Percentiles rank a stretch among this genome's conserved stretches.
Evolutionary conservation across 2,329 filamentous ascomycete species (phyloP).

Genomic region (Aspergillus sp.): DNA sequence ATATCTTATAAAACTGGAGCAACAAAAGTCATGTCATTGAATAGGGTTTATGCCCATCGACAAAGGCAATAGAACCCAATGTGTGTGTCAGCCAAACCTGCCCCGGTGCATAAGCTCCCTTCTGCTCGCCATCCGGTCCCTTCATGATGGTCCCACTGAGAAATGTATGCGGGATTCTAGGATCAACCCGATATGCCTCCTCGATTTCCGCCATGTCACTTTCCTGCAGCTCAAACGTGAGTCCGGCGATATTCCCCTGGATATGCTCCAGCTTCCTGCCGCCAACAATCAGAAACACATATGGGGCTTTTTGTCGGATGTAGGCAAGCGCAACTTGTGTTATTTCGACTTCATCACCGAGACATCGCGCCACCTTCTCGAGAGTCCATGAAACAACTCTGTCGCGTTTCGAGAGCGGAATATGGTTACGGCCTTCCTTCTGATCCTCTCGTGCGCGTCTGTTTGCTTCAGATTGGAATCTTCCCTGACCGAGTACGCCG

Average conservation of each 20-base stretch:
- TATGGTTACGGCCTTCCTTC: slow-evolving; percentile 16
- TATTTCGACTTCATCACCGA: slow-evolving; percentile 1
- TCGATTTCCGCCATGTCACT: slow-evolving; percentile 56
- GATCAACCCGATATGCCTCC: slow-evolving; percentile 47
- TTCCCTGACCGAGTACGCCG: slow-evolving; percentile 4
- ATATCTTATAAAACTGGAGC: too few relatives aligned
- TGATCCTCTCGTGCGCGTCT: slow-evolving; percentile 21
- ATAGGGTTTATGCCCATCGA: background rate
- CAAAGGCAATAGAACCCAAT: slow-evolving; percentile 4
- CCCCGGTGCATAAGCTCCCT: background rate
- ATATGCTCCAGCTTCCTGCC: slow-evolving; percentile 51
- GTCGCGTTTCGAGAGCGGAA: slow-evolving; percentile 7
- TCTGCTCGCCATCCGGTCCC: background rate
- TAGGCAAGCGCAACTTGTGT: slow-evolving; percentile 42
- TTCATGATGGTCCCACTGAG: slow-evolving; percentile 5
- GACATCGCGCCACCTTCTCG: slow-evolving; percentile 12
- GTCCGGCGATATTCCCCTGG: slow-evolving; percentile 51
- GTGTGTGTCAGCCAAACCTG: slow-evolving; percentile 6
- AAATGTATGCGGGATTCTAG: slow-evolving; percentile 37
- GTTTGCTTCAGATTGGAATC: slow-evolving; percentile 39
- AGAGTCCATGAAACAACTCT: slow-evolving; percentile 11
- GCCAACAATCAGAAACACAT: slow-evolving; percentile 53
- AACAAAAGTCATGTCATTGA: too few relatives aligned
- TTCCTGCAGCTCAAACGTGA: slow-evolving; percentile 47
- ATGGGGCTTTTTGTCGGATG: slow-evolving; percentile 47